Evolutionary conservation across 768 basidiomycete genomes (phyloP).

Genomic region (Imleria badia): DNA sequence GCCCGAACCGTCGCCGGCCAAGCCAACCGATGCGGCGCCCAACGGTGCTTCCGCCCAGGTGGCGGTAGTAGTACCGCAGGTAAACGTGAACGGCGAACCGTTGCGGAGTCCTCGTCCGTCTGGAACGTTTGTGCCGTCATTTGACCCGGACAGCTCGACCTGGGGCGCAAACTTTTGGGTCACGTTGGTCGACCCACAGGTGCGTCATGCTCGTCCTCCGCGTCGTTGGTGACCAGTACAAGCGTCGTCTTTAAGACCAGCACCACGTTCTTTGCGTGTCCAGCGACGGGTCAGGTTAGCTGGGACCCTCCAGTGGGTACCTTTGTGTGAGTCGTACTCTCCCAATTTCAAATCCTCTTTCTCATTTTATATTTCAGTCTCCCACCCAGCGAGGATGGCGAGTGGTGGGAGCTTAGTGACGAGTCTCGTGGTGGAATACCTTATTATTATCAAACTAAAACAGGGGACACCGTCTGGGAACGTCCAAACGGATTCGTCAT

Average conservation of each 20-base stretch:
- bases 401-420: slow-evolving; percentile 96
- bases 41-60: slow-evolving; percentile 11
- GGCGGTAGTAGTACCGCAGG: slow-evolving; percentile 32
- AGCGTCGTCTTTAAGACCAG: slow-evolving; percentile 40
- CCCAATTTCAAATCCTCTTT: slow-evolving; percentile 15
- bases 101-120: slow-evolving; percentile 33
- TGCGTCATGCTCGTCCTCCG: slow-evolving; percentile 36
- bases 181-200: slow-evolving; percentile 88
- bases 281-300: slow-evolving; percentile 86
- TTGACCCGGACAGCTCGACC: slow-evolving; percentile 43
- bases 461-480: slow-evolving; percentile 90
- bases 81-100: slow-evolving; percentile 36
- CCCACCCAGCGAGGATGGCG: slow-evolving; percentile 80
- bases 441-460: slow-evolving; percentile 94
- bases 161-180: slow-evolving; percentile 97
- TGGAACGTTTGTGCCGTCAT: slow-evolving; percentile 13
- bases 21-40: slow-evolving; percentile 5
- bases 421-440: slow-evolving; percentile 79
- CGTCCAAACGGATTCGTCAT: slow-evolving; percentile 89
- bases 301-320: slow-evolving; percentile 92
- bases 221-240: slow-evolving; percentile 7
- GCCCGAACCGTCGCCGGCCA: slow-evolving; percentile 6
- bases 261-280: slow-evolving; percentile 87
- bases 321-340: slow-evolving; percentile 63
- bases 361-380: slow-evolving; percentile 46